Evolutionary conservation across 257 asterid genomes (phyloP), one percentile per base, ranked within the genome.

Genomic region (Solanum ossicruentum): DNA sequence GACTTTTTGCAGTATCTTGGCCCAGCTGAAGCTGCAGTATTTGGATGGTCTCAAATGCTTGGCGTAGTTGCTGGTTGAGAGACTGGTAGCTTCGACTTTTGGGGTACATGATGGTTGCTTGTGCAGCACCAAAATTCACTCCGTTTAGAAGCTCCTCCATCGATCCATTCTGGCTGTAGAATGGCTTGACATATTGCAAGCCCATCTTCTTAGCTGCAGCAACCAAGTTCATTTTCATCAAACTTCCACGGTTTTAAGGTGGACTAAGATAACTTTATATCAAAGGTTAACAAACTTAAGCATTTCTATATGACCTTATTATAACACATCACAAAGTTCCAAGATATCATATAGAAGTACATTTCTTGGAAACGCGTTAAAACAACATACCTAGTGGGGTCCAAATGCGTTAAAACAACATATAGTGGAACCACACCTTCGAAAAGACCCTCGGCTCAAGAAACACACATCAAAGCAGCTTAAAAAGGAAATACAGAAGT

Each of bases 91-190:
- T 88, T 85, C 83, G 87, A 84, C 91, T 84, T 9, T 86, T 84
- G 0, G 92, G 88, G 87, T 85, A 88, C 6, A 93, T 89, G 47
- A 93, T 93, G 0, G 95, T 88, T 20, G 93, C 97, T 73, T 89
- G 88, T 36, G 94, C 89, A 39, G 95, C 89, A 8, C 97, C 97
- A 45, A 89, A 92, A 89, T 93, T 93, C 12, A 93, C 86, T 10
- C 95, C 94, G 0, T 83, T 84, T 49, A 88, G 26, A 36, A 92
- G 89, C 8, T 43, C 89, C 4, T 86, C 83, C n/a, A 88, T 86
- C n/a, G 97, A 85, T n/a, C 94, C 90, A 21, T 91, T 92, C 80
- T 90, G 94, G 15, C 89, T 86, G 92, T 92, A 93, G 91, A 93
- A 93, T 15, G 97, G 95, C 51, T 70, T 86, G 21, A 89, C 73